Evolutionary conservation across 2,329 filamentous ascomycete genomes (phyloP).

Genomic region (Apiospora koreana): DNA sequence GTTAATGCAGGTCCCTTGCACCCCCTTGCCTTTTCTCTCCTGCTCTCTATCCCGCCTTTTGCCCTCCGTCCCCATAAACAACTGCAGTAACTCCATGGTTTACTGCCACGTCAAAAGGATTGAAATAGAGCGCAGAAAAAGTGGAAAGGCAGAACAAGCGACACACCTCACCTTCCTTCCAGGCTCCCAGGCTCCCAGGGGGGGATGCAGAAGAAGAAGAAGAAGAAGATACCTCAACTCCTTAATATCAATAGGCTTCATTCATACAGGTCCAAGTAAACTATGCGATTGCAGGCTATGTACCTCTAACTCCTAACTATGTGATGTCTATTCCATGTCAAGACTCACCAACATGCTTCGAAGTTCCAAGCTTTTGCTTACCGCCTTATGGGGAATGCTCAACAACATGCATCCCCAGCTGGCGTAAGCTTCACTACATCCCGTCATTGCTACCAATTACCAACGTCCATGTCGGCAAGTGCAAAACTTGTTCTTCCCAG

Average conservation of each 20-base stretch:
- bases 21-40: not conserved
- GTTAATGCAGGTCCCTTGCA: conserved; percentile 6
- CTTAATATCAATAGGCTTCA: not conserved
- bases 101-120: not conserved
- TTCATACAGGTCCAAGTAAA: too few species aligned
- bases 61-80: not conserved
- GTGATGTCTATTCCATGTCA: not conserved
- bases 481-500: not conserved
- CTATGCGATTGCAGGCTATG: not conserved
- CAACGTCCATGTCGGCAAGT: not conserved
- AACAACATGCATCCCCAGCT: conserved; percentile 8
- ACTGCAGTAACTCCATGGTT: not conserved
- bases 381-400: conserved; percentile 2
- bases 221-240: too few species aligned
- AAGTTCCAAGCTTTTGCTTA: conserved; percentile 3
- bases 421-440: conserved; percentile 7
- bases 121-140: not conserved
- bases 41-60: not conserved
- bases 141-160: not conserved
- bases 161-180: too few species aligned
- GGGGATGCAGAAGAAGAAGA: too few species aligned
- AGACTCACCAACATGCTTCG: not conserved
- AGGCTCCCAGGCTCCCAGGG: too few species aligned
- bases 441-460: not conserved
- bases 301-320: not conserved